Base-by-base conservation (phyloP, 2,329 filamentous ascomycete species). In the Pseudocercospora macadamiae region DNA sequence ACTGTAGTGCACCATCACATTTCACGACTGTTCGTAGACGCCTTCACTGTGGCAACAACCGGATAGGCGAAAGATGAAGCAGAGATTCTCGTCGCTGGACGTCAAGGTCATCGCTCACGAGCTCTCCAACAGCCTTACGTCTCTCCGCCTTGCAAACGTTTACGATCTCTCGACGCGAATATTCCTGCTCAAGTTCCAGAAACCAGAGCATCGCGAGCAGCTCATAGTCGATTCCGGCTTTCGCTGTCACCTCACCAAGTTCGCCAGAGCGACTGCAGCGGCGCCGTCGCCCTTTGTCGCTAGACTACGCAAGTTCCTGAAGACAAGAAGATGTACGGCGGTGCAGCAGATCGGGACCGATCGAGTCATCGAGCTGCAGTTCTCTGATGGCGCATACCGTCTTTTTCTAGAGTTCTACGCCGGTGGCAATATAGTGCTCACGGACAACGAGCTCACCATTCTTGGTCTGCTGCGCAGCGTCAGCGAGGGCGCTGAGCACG, bases 121-220 rank as follows among this genome's bases (percentile, higher is more conserved):
- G 83, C 89, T 99, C 63, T 88, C 91, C 60, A 80, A 84, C 63
- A 85, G 83, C 64, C 83, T 99, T 54, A 85, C 89, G 59, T 86
- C 86, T 59, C 82, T 97, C 62, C 90, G 95, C 64, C 84, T 97
- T 51, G 86, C 90, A 63, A 99, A 99, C 73, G 88, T 97, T 74
- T 97, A 99, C 79, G 95, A 99, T 75, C 86, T 99, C 60, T 96
- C 91, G 63, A 92, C 92, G 65, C 92, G 93, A 72, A 97, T 97
- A 71, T 91, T 97, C 71, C 87, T 97, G 23, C 84, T 99, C 75
- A 97, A 97, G 73, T 95, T 99, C 72, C 87, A 92, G 55, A 96
- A 95, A 74, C 91, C 93, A 42, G 88, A 93, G 71, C 84, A 88
- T 66, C 92, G 93, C 75, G 89, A 95, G 73, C 93, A 97, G 74